A percentile compares a stretch with the other conserved stretches of the same genome.
phyloP scores from a whole-genome alignment of 768 basidiomycete species.

The Rhizopogon salebrosus region DNA sequence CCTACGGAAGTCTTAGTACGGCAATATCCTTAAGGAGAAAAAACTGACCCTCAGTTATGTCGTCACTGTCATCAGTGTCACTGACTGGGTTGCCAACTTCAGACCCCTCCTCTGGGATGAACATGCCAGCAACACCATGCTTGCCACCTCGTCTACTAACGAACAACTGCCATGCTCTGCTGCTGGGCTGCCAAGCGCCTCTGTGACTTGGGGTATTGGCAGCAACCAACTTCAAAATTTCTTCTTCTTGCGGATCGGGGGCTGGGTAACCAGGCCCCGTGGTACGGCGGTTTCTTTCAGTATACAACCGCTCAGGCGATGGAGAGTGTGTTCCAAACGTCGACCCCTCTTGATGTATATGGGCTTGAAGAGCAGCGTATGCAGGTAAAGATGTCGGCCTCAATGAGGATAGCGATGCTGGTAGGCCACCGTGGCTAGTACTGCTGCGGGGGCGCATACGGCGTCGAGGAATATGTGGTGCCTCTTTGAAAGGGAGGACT shows the following conservation, averaged over 20 bases:
- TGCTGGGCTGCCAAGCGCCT: constrained; percentile 60
- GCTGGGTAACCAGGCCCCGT: constrained; percentile 6
- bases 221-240: constrained; percentile 59
- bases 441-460: constrained; percentile 20
- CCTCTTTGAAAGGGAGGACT: constrained; percentile 32
- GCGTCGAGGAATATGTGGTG: constrained; percentile 14
- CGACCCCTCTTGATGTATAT: background rate
- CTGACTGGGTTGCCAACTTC: constrained; percentile 23
- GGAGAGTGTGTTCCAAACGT: background rate
- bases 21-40: background rate
- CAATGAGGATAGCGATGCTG: constrained; percentile 53
- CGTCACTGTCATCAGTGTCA: constrained; percentile 20
- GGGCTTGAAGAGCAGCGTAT: constrained; percentile 50
- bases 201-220: constrained; percentile 68
- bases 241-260: constrained; percentile 41
- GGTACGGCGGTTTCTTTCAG: constrained; percentile 5
- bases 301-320: constrained; percentile 1
- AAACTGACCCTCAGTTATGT: constrained; percentile 21
- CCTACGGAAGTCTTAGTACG: constrained; percentile 15
- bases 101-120: constrained; percentile 32
- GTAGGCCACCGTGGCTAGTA: constrained; percentile 36
- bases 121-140: constrained; percentile 20
- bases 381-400: constrained; percentile 67
- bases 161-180: constrained; percentile 61
- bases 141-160: constrained; percentile 30